Evolutionary conservation across 257 asterid genomes (phyloP), one percentile per base, ranked within the genome.

Genomic region (Przewalskia tangutica): DNA sequence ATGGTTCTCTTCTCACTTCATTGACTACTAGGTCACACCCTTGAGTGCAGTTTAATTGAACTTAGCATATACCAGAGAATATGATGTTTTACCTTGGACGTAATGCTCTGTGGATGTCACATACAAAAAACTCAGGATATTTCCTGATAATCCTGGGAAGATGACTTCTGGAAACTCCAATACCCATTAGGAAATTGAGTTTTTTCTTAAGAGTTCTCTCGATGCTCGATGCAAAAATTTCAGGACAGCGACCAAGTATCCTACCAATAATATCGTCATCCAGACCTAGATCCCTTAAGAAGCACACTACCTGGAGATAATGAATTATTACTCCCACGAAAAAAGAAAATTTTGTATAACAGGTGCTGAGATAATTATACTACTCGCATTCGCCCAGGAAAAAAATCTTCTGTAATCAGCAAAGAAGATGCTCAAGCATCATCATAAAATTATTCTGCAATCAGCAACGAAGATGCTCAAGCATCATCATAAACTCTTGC

Each of bases 161-260:
- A 79, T 89, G 91, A 80, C 82, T 36, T 87, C 86, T 82, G 81
- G 94, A 79, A 64, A 94, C 85, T 11, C 99, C 99, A 16, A 94
- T 87, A 40, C 59, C 51, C 67, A 84, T 59, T 23, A 95, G 98
- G 88, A 94, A 95, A 46, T 83, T 86, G 80, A 94, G 86, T 88
- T 95, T 95, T 85, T 82, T 92, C 90, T 89, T 83, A 2, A 94
- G 95, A 54, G 98, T 94, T 82, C 81, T 84, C 75, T 89, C 97
- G 38, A 91, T 85, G 90, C 85, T 91, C 23, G 94, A 81, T 42
- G 92, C 94, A 66, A 94, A 91, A 53, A 95, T 89, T 87, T 95
- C 99, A 54, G 99, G 99, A 83, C 99, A 91, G 20, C 98, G 98
- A 81, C 79, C 82, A 70, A 95, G 88, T 65, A 92, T 93, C 84